Evolutionary conservation across 495 filamentous ascomycete species (phyloP).

Genomic region (Cladorrhinum samala): DNA sequence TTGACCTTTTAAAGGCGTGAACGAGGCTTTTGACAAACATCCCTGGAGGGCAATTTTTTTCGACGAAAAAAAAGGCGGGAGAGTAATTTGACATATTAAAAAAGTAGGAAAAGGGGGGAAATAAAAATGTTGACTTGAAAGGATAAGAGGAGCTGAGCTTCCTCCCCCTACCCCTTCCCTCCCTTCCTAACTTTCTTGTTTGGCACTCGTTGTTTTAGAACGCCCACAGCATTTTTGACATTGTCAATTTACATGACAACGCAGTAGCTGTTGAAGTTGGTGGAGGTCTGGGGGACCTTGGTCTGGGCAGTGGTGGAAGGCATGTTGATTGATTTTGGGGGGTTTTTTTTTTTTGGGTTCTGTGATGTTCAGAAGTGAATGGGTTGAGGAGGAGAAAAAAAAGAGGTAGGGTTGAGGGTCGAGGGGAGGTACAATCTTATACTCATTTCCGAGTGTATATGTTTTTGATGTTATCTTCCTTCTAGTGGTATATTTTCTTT

Average conservation of each 20-base stretch:
- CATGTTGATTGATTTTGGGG: slow-evolving; percentile 32
- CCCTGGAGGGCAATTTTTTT: too few relatives aligned
- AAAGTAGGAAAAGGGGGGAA: too few relatives aligned
- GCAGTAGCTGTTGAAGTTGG: slow-evolving; percentile 30
- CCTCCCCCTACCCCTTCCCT: too few relatives aligned
- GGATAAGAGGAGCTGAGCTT: too few relatives aligned
- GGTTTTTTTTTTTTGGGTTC: slow-evolving; percentile 13
- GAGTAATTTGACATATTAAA: too few relatives aligned
- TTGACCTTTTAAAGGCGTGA: too few relatives aligned
- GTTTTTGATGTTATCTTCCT: background rate
- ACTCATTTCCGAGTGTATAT: slow-evolving; percentile 10
- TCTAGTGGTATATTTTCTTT: background rate
- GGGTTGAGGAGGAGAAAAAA: slow-evolving; percentile 18
- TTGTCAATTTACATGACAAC: slow-evolving; percentile 34
- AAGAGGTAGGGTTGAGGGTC: slow-evolving; percentile 4
- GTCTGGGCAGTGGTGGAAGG: slow-evolving; percentile 27
- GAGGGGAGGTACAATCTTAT: slow-evolving; percentile 15
- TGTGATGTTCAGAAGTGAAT: slow-evolving; percentile 9
- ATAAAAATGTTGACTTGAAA: too few relatives aligned
- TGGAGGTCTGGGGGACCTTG: slow-evolving; percentile 27
- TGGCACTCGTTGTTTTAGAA: too few relatives aligned
- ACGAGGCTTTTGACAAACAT: too few relatives aligned
- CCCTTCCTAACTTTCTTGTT: too few relatives aligned
- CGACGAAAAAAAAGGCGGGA: too few relatives aligned
- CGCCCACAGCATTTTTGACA: too few relatives aligned